Evolutionary conservation across 1,284 basidiomycete genomes (phyloP).

Genomic region (Marasmius fiardii): DNA sequence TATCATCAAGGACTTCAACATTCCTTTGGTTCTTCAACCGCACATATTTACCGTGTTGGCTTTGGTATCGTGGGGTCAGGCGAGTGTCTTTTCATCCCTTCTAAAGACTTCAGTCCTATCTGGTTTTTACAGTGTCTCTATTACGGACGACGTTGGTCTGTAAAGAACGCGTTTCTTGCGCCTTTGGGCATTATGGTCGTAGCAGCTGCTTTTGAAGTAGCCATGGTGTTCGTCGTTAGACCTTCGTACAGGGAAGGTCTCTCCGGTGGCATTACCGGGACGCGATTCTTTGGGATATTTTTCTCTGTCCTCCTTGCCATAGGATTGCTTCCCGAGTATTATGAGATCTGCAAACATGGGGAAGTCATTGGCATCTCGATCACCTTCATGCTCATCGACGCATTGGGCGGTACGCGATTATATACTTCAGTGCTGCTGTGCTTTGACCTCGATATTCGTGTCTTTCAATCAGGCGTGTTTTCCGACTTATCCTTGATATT

Average conservation of each 20-base stretch:
- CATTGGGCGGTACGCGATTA: constrained; percentile 49
- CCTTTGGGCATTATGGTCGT: constrained; percentile 35
- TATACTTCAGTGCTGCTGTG: neutral
- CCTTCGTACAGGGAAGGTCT: constrained; percentile 27
- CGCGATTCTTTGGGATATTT: constrained; percentile 64
- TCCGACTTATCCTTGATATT: constrained; percentile 69
- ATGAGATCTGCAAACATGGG: constrained; percentile 66
- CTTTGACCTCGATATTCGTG: neutral
- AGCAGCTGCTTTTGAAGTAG: constrained; percentile 57
- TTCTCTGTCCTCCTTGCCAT: constrained; percentile 57
- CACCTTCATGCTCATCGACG: constrained; percentile 69
- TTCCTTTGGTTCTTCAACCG: constrained; percentile 75
- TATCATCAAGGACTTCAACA: constrained; percentile 65
- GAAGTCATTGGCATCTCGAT: constrained; percentile 77
- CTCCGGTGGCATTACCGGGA: constrained; percentile 39
- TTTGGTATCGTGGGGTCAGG: constrained; percentile 66
- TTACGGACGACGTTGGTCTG: constrained; percentile 45
- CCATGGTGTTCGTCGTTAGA: constrained; percentile 53
- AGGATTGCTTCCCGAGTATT: constrained; percentile 62
- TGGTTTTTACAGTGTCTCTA: constrained; percentile 32
- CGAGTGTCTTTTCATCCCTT: constrained; percentile 21
- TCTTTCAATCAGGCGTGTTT: constrained; percentile 50
- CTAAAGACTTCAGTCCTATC: neutral
- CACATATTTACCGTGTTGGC: constrained; percentile 67
- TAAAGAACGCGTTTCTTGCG: constrained; percentile 24